A percentile compares a stretch with the other conserved stretches of the same genome.
phyloP scores from a whole-genome alignment of 1,284 basidiomycete species.

The Rhodotorula sp. region DNA sequence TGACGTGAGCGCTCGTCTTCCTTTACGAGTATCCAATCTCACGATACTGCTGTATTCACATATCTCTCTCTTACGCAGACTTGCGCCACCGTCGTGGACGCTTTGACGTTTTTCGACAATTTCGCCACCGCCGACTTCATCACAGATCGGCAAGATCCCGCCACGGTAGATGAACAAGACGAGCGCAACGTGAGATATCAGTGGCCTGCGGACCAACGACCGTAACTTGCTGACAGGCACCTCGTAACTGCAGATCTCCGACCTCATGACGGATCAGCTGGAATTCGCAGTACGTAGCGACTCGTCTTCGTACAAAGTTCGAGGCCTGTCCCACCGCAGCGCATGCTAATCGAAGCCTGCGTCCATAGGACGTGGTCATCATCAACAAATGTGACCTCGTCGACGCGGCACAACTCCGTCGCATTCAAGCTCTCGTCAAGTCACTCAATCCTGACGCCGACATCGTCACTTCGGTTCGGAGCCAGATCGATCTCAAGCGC shows the following conservation, averaged over 20 bases:
- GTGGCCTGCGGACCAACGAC: background rate
- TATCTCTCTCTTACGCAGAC: slow-evolving; percentile 41
- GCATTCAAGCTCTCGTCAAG: slow-evolving; percentile 49
- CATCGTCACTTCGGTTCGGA: slow-evolving; percentile 33
- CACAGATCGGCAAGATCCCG: slow-evolving; percentile 48
- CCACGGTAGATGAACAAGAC: slow-evolving; percentile 52
- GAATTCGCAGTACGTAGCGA: slow-evolving; percentile 50
- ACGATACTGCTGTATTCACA: background rate
- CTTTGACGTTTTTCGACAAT: slow-evolving; percentile 50
- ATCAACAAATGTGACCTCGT: slow-evolving; percentile 52
- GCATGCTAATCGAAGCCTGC: too few species aligned
- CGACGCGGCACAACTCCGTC: slow-evolving; percentile 47
- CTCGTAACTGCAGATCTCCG: slow-evolving; percentile 46
- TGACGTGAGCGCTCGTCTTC: slow-evolving; percentile 29
- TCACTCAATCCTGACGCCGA: slow-evolving; percentile 52
- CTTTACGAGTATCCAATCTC: slow-evolving; percentile 25
- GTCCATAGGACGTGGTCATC: slow-evolving; percentile 50
- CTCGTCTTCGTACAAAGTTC: background rate
- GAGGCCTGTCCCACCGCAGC: too few species aligned
- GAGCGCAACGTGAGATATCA: slow-evolving; percentile 49
- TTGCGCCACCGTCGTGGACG: slow-evolving; percentile 50
- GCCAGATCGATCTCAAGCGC: slow-evolving; percentile 51
- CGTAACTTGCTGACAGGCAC: background rate
- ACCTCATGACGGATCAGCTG: slow-evolving; percentile 54
- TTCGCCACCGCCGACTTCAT: slow-evolving; percentile 55